A percentile compares a stretch with the other conserved stretches of the same genome.
Evolutionary conservation across 352 stramenopile genomes (phyloP).

Genomic region (Lagenidium sp.): DNA sequence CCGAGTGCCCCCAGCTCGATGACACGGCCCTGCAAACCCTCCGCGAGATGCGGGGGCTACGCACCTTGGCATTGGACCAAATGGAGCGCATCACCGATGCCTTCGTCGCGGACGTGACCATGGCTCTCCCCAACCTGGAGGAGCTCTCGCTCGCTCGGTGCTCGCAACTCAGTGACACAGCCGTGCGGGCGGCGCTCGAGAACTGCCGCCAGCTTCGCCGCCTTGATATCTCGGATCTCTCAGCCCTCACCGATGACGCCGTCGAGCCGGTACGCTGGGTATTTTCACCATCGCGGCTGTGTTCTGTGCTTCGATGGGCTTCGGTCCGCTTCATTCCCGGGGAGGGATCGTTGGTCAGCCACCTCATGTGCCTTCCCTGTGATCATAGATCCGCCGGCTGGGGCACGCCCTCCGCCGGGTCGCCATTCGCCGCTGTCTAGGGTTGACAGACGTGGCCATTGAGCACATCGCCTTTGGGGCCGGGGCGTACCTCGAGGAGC

Average conservation of each 20-base stretch:
- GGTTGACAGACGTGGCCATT: slow-evolving; percentile 44
- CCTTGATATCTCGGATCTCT: slow-evolving; percentile 64
- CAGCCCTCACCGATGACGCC: slow-evolving; percentile 48
- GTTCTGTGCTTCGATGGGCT: neutral
- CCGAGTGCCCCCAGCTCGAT: slow-evolving; percentile 70
- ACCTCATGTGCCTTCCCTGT: neutral
- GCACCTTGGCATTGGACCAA: slow-evolving; percentile 63
- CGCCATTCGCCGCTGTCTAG: slow-evolving; percentile 51
- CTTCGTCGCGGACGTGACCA: slow-evolving; percentile 37
- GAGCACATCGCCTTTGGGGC: slow-evolving; percentile 49
- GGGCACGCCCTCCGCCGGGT: slow-evolving; percentile 44
- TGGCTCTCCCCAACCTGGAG: slow-evolving; percentile 38
- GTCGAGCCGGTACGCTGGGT: slow-evolving; percentile 40
- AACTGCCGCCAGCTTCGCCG: slow-evolving; percentile 44
- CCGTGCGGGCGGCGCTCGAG: slow-evolving; percentile 35
- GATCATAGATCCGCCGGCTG: slow-evolving; percentile 28
- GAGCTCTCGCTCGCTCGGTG: slow-evolving; percentile 65
- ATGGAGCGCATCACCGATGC: slow-evolving; percentile 64
- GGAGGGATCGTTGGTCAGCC: neutral
- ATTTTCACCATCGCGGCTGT: neutral
- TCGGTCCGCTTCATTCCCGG: neutral
- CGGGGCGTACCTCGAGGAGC: slow-evolving; percentile 37
- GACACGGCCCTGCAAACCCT: slow-evolving; percentile 49
- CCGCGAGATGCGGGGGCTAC: slow-evolving; percentile 47
- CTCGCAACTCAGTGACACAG: slow-evolving; percentile 47